phyloP scores from a whole-genome alignment of 2,329 filamentous ascomycete genomes.

The Paecilomyces formosus region DNA sequence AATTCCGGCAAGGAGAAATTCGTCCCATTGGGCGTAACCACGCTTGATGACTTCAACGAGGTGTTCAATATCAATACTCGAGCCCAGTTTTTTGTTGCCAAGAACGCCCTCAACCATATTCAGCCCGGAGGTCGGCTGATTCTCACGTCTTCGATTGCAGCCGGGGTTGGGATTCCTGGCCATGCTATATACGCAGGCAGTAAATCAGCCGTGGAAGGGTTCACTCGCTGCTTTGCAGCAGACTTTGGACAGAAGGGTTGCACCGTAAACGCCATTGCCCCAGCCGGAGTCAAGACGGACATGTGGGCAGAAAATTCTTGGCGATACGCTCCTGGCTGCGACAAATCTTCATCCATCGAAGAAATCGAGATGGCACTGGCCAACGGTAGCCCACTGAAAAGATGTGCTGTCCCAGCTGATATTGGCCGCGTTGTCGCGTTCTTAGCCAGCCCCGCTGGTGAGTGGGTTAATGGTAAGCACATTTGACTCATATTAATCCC shows the following conservation, averaged over 20 bases:
- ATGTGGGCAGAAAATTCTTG: conserved; percentile 68
- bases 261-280: conserved; percentile 57
- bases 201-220: conserved; percentile 71
- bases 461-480: conserved; percentile 57
- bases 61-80: conserved; percentile 57
- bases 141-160: conserved; percentile 63
- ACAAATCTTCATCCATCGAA: conserved; percentile 33
- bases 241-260: conserved; percentile 62
- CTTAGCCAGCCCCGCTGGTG: conserved; percentile 50
- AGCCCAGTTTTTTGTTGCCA: conserved; percentile 56
- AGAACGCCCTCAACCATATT: conserved; percentile 62
- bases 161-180: conserved; percentile 60
- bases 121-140: conserved; percentile 64
- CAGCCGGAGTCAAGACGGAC: conserved; percentile 62
- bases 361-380: conserved; percentile 50
- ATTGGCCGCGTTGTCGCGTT: conserved; percentile 52
- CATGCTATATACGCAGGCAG: conserved; percentile 67
- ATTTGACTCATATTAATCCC: neutral
- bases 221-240: conserved; percentile 66
- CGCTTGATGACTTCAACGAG: conserved; percentile 34
- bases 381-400: conserved; percentile 51
- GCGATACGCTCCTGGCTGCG: conserved; percentile 53
- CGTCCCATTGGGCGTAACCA: conserved; percentile 15
- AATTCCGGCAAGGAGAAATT: conserved; percentile 50
- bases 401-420: conserved; percentile 52